Evolutionary conservation across 2,329 filamentous ascomycete genomes (phyloP).

Genomic region (Hypoxylon sp.): DNA sequence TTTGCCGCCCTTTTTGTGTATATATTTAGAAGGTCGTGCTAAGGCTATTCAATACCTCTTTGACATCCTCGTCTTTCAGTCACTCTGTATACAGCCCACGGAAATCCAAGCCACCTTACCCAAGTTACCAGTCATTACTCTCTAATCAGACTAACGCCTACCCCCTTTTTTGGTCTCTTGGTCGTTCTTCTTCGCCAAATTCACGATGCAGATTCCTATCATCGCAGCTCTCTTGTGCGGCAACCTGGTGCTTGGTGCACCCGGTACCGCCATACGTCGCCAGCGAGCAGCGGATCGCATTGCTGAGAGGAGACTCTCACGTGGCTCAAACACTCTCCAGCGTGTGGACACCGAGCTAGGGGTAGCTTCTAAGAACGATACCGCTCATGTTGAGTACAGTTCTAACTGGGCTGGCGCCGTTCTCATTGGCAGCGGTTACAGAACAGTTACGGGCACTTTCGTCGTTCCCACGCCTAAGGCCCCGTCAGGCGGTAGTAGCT

Average conservation of each 20-base stretch:
- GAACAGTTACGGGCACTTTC: conserved; percentile 67
- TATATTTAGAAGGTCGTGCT: neutral
- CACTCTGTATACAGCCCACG: conserved; percentile 15
- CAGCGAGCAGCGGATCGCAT: conserved; percentile 53
- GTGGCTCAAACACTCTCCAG: conserved; percentile 49
- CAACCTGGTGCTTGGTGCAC: conserved; percentile 61
- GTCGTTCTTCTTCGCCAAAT: neutral
- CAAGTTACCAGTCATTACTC: conserved; percentile 6
- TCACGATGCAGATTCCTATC: conserved; percentile 66
- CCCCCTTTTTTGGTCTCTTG: neutral
- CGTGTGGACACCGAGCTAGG: conserved; percentile 52
- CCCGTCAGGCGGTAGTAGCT: conserved; percentile 56
- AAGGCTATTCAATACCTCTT: conserved; percentile 34
- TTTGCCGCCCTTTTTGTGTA: conserved; percentile 11
- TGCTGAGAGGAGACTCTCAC: conserved; percentile 46
- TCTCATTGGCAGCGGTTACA: conserved; percentile 66
- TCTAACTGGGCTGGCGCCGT: conserved; percentile 74
- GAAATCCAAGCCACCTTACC: conserved; percentile 7
- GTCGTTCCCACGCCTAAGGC: conserved; percentile 65
- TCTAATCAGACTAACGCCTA: neutral
- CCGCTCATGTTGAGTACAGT: conserved; percentile 64
- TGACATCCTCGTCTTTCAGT: conserved; percentile 23
- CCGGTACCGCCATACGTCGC: conserved; percentile 60
- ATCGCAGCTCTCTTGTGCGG: conserved; percentile 58
- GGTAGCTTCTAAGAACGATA: conserved; percentile 53